Conservation (phyloP, 1,284 basidiomycete genomes). For the Coniferiporia weirii region DNA sequence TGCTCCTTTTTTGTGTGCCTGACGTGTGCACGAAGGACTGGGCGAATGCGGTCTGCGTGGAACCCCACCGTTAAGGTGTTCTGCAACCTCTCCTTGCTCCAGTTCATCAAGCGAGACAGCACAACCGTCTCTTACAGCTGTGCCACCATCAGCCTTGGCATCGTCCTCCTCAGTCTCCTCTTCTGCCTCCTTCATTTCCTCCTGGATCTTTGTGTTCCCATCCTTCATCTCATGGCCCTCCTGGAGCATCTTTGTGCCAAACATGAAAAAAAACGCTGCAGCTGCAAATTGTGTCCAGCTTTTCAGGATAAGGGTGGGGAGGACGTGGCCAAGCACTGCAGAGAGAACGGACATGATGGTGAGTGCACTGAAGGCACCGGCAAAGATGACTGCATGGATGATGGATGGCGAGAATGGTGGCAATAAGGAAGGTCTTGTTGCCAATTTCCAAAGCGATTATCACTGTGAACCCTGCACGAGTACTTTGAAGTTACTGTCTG, state of each 20-base stretch:
- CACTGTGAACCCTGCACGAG: conserved; percentile 74
- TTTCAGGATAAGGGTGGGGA: conserved; percentile 79
- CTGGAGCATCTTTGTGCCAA: conserved; percentile 80
- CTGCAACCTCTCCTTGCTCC: conserved; percentile 48
- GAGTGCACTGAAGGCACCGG: conserved; percentile 84
- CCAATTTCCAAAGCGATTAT: conserved; percentile 91
- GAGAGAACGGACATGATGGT: conserved; percentile 91
- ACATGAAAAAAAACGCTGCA: conserved; percentile 78
- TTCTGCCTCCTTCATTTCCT: conserved; percentile 90
- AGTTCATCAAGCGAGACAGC: conserved; percentile 53
- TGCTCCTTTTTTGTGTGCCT: conserved; percentile 23
- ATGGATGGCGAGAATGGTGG: conserved; percentile 95
- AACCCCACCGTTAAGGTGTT: too few relatives aligned
- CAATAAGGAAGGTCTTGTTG: conserved; percentile 97
- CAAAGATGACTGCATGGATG: conserved; percentile 86
- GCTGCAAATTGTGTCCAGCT: conserved; percentile 77
- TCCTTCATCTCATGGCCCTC: conserved; percentile 75
- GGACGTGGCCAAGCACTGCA: conserved; percentile 80
- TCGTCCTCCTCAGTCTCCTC: conserved; percentile 81
- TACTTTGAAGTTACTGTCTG: conserved; percentile 44
- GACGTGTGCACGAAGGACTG: too few relatives aligned
- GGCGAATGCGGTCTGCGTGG: too few relatives aligned
- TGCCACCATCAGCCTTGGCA: conserved; percentile 42
- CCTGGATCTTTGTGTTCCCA: conserved; percentile 77
- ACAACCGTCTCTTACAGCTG: conserved; percentile 14